Percentiles rank a stretch among this genome's conserved stretches.
These are phyloP conservation scores for Huntiella decipiens DNA, from an alignment of 2,329 filamentous ascomycete species.

Conservation along the genomic window DNA sequence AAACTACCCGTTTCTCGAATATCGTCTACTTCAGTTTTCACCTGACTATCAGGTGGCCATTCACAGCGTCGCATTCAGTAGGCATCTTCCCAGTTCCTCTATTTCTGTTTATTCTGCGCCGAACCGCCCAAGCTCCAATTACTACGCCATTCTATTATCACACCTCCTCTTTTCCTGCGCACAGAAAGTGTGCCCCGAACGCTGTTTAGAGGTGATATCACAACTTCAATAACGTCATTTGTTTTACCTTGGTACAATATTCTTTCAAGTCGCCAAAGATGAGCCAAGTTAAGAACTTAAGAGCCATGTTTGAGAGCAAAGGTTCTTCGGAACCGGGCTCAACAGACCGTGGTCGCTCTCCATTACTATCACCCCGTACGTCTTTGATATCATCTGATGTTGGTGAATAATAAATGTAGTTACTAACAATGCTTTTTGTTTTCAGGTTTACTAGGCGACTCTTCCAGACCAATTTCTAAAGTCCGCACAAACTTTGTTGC, in stretches of 20 bases:
- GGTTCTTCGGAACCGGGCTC: constrained; percentile 30
- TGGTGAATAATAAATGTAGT: constrained; percentile 9
- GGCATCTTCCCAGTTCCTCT: background rate
- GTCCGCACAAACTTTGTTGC: constrained; percentile 59
- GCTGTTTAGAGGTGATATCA: too few relatives aligned
- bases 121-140: background rate
- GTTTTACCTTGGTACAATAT: background rate
- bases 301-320: constrained; percentile 65
- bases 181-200: background rate
- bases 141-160: background rate
- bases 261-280: constrained; percentile 23
- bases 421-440: background rate
- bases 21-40: too few relatives aligned
- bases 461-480: constrained; percentile 50
- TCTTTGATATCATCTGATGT: background rate
- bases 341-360: constrained; percentile 51
- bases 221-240: background rate
- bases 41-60: too few relatives aligned
- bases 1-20: too few relatives aligned
- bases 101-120: background rate
- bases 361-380: constrained; percentile 30
- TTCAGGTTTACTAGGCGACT: constrained; percentile 18
- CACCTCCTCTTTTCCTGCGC: background rate
- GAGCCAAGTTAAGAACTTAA: constrained; percentile 55
- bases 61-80: background rate